Conservation (phyloP, 164 flowering plant genomes). For the Brasenia schreberi region DNA sequence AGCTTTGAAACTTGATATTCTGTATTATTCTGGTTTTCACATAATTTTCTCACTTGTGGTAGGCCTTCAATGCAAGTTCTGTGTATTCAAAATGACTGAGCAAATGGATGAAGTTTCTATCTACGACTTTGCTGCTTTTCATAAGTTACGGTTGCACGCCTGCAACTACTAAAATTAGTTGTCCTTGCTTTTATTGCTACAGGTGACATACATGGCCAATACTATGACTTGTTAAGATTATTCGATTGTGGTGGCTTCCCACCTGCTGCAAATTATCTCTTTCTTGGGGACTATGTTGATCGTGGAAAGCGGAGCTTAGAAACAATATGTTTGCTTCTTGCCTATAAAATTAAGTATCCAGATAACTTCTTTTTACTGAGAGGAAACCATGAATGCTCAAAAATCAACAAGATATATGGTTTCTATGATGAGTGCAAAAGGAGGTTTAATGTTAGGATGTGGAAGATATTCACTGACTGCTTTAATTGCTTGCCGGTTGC, state of each 20-base stretch:
- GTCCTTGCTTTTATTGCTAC: conserved; percentile 1
- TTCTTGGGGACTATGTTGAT: conserved; percentile 50
- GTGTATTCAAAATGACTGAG: neutral
- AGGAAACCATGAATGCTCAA: conserved; percentile 45
- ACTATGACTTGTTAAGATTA: conserved; percentile 34
- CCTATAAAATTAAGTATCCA: conserved; percentile 40
- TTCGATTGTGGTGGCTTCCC: conserved; percentile 45
- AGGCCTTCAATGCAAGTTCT: neutral
- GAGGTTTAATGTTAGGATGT: conserved; percentile 41
- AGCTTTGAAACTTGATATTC: no score
- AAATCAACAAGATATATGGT: conserved; percentile 43
- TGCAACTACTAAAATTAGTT: neutral
- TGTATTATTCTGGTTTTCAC: no score
- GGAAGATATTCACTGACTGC: conserved; percentile 53
- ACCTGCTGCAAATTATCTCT: conserved; percentile 33
- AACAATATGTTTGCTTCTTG: conserved; percentile 40
- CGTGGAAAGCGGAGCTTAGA: conserved; percentile 44
- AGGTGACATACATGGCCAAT: conserved; percentile 56
- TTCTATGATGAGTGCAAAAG: conserved; percentile 49
- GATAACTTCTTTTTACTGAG: conserved; percentile 27
- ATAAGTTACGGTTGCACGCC: neutral
- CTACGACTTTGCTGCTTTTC: neutral
- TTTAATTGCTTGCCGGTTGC: conserved; percentile 45
- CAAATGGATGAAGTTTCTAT: neutral
- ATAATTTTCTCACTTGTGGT: no score